Evolutionary conservation across 345 rosid species (phyloP).

Genomic region (Geranium rotundifolium): DNA sequence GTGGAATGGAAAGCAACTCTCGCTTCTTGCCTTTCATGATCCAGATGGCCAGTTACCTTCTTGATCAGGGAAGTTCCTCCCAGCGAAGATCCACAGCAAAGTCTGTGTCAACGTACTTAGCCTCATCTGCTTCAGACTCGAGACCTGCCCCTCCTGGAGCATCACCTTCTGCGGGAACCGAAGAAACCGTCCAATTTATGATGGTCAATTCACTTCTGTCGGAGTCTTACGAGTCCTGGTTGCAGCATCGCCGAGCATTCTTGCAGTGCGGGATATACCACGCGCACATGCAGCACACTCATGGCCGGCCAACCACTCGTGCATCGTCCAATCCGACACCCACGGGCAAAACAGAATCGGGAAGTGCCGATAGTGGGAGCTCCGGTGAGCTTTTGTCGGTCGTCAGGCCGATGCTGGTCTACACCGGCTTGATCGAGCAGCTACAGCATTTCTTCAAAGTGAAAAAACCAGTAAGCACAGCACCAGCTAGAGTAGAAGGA

Average conservation of each 20-base stretch:
- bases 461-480: conserved; percentile 26
- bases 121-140: conserved; percentile 42
- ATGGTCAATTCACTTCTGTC: conserved; percentile 94
- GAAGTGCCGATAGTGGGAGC: conserved; percentile 30
- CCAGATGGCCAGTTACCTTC: conserved; percentile 91
- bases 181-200: conserved; percentile 90
- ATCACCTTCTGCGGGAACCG: conserved; percentile 51
- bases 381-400: conserved; percentile 52
- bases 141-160: conserved; percentile 42
- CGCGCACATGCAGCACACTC: conserved; percentile 81
- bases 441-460: conserved; percentile 70
- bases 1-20: conserved; percentile 98
- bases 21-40: conserved; percentile 87
- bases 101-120: conserved; percentile 55
- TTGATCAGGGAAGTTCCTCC: conserved; percentile 78
- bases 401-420: conserved; percentile 71
- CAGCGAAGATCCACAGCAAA: conserved; percentile 70
- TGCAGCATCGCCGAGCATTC: conserved; percentile 74
- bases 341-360: conserved; percentile 28
- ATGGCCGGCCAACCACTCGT: conserved; percentile 46
- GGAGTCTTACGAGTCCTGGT: conserved; percentile 86
- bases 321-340: conserved; percentile 19
- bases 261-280: conserved; percentile 85
- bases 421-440: conserved; percentile 87
- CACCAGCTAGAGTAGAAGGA: conserved; percentile 29